Evolutionary conservation across 129 eudicot genomes (phyloP).

Genomic region (Arctium minus): DNA sequence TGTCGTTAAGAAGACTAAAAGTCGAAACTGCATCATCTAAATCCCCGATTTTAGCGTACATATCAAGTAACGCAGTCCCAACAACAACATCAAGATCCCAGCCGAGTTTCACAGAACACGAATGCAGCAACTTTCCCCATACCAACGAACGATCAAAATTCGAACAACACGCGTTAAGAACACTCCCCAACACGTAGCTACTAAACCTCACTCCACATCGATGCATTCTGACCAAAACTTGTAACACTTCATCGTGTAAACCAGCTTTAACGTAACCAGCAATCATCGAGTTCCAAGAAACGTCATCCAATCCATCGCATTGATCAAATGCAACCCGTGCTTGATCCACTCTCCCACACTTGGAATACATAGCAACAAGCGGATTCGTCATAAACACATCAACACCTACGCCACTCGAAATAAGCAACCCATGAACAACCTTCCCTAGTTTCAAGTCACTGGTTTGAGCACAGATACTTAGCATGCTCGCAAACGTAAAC

Average conservation of each 20-base stretch:
- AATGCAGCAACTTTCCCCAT: conserved; percentile 43
- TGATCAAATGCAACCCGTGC: conserved; percentile 34
- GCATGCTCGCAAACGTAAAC: conserved; percentile 35
- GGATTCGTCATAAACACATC: conserved; percentile 41
- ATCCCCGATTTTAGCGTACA: conserved; percentile 49
- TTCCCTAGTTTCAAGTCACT: conserved; percentile 32
- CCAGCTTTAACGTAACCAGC: conserved; percentile 35
- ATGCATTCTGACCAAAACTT: conserved; percentile 41
- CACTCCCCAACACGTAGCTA: conserved; percentile 48
- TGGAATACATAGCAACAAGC: conserved; percentile 42
- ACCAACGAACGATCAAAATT: conserved; percentile 9
- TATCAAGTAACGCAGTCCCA: conserved; percentile 49
- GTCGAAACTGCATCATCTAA: conserved; percentile 26
- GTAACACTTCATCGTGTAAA: conserved; percentile 24
- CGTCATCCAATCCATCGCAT: conserved; percentile 36
- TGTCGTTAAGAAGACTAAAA: conserved; percentile 28
- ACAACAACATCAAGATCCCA: conserved; percentile 50
- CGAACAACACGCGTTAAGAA: conserved; percentile 40
- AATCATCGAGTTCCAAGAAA: conserved; percentile 57
- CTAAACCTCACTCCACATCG: conserved; percentile 24
- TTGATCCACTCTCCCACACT: conserved; percentile 44
- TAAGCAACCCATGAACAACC: conserved; percentile 38
- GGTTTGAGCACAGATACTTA: conserved; percentile 37
- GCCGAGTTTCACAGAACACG: conserved; percentile 34
- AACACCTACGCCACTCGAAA: conserved; percentile 26